phyloP scores from a whole-genome alignment of 345 rosid genomes.

The Psidium guajava region DNA sequence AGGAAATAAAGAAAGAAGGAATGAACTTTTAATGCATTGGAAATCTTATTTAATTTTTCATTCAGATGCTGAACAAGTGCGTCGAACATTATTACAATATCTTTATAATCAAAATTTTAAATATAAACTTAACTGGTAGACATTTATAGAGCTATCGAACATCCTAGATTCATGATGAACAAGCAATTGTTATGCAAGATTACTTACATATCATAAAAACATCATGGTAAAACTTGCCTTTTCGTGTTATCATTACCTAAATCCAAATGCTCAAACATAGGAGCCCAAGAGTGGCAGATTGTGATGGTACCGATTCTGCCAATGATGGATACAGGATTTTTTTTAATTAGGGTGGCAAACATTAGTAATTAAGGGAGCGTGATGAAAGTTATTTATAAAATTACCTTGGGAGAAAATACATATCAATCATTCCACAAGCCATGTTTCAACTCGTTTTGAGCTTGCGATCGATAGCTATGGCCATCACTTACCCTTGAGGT shows the following conservation, averaged over 20 bases:
- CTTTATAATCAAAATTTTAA: no score
- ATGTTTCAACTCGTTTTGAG: background rate
- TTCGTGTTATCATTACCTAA: background rate
- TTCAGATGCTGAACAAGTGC: no score
- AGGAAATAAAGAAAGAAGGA: no score
- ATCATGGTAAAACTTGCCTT: background rate
- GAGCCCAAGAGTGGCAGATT: background rate
- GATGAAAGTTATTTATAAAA: background rate
- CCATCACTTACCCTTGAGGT: background rate
- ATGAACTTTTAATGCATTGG: no score
- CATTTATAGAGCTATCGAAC: no score
- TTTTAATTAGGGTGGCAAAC: background rate
- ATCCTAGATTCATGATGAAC: background rate
- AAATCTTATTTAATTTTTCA: no score
- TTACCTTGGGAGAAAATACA: background rate
- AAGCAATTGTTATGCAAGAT: background rate
- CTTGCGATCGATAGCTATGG: background rate
- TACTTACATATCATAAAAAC: background rate
- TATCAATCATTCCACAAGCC: background rate
- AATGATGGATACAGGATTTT: no score
- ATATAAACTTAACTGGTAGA: no score
- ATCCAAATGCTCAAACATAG: background rate
- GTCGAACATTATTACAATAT: no score
- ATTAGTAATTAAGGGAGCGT: background rate
- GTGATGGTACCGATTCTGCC: background rate